Base-by-base conservation (phyloP, 768 basidiomycete genomes). In the Kwoniella heveanensis region DNA sequence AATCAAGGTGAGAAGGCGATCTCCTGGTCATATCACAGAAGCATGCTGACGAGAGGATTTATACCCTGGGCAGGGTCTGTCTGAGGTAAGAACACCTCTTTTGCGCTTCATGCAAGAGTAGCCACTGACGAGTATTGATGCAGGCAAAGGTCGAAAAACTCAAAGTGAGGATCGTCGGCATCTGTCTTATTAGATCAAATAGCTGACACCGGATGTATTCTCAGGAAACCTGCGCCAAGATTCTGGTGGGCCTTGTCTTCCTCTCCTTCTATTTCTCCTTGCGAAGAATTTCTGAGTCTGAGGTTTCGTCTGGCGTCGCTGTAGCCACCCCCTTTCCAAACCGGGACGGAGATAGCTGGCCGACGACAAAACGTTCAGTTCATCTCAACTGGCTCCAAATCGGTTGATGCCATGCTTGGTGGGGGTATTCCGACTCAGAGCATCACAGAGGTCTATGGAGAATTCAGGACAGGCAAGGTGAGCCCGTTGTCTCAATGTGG, bases 381-480 rank as follows among this genome's bases (percentile, higher is more conserved):
- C n/a, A 89, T 97, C 69, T 92, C 92, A 71, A 97, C 94, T 0
- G 94, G 94, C 15, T 93, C 92, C 74, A 96, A 94, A 82, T 83
- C 86, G 7, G 92, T 95, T 6, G 94, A 97, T 74, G 65, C 66
- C 84, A 91, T 95, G 60, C 84, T 96, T 1, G 93, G 92, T 50
- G 92, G 93, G 21, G 92, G 93, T 0, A 81, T 96, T 59, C 86
- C 88, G 83, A 94, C 94, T 7, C 93, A 96, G 76, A 92, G 91
- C 7, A 92, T 96, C 64, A 89, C 91, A 2, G 94, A 97, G 85
- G 93, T 97, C 1, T 98, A 92, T 73, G 94, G 95, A 49, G 94
- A 98, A 80, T 97, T 90, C 80, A 86, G 94, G 30, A 97, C 95
- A 0, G 94, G 94, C 8, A 80, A 80, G 64, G 79, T 76, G n/a